Evolutionary conservation across 2,329 filamentous ascomycete genomes (phyloP), one percentile per base, ranked within the genome.

Genomic region (Pyrenophora teres): DNA sequence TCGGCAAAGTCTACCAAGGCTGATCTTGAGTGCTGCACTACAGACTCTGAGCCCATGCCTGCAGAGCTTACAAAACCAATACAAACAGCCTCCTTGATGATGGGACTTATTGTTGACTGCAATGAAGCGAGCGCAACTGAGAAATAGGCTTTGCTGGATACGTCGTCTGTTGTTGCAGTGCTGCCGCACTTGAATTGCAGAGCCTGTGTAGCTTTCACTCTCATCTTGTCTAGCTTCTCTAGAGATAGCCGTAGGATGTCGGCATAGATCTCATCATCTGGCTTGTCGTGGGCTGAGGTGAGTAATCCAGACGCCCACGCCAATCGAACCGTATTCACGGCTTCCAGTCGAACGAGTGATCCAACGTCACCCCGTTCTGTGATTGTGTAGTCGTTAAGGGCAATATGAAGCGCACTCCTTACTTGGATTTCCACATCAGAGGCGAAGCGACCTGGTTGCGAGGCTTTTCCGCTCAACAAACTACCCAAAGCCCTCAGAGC

Each of bases 181-280:
- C 50, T 46, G 7, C 50, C 52, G 4, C 48, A 32, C 12, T 43
- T 31, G 8, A 57, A 36, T 16, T 56, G 44, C 2, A 62, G 49
- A 6, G 65, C 56, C 10, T 62, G 54, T 6, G 69, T 67, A 6
- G 74, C 72, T 42, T 67, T 62, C 15, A 56, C 40, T 3, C 94
- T 85, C 15, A 97, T 88, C 56, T 90, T 89, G 71, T 97, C 93
- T 2, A 97, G 81, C 70, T 96, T 97, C 74, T 99, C 94, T 0
- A 89, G 84, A 2, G 91, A 87, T 12, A 97, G 80, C 1, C 92
- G 83, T 27, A 90, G 77, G 3, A 84, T 68, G 40, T 77, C 76
- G 12, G 67, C 65, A 35, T 67, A 62, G n/a, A 76, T 50, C 6
- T 60, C 21, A 16, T 62, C 41, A 18, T 64, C 60, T 3, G 46